These are phyloP conservation scores for Sugiyamaella lignohabitans DNA, from an alignment of 805 yeast genomes.

Conservation along the genomic window DNA sequence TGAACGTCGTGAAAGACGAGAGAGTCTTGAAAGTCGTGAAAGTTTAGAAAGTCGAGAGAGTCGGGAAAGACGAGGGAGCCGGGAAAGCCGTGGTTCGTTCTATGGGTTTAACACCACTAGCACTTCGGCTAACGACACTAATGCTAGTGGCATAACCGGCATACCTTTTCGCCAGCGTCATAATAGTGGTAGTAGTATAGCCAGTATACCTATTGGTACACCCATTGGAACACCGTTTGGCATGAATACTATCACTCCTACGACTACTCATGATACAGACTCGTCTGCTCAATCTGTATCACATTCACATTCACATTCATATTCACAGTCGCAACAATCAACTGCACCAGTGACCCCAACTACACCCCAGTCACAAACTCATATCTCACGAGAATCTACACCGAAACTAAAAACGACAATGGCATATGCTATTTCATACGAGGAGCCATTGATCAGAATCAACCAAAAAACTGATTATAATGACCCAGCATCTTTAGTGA, in stretches of 20 bases:
- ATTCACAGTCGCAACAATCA: neutral
- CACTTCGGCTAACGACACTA: too few species aligned
- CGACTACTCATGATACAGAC: too few species aligned
- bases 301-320: too few species aligned
- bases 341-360: neutral
- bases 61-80: neutral
- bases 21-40: neutral
- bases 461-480: slow-evolving; percentile 12
- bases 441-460: neutral
- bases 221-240: neutral
- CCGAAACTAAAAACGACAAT: neutral
- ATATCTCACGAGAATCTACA: neutral
- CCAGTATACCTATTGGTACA: too few species aligned
- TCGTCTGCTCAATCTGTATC: neutral
- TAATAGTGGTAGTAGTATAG: too few species aligned
- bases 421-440: neutral
- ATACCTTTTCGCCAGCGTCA: too few species aligned
- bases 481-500: slow-evolving; percentile 6
- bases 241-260: too few species aligned
- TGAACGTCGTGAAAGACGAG: neutral
- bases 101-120: too few species aligned
- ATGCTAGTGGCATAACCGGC: too few species aligned
- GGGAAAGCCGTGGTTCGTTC: too few species aligned
- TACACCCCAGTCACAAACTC: too few species aligned
- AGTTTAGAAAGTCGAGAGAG: neutral